Base-by-base conservation (phyloP, 305 asterid genomes). In the Fraxinus nigra region DNA sequence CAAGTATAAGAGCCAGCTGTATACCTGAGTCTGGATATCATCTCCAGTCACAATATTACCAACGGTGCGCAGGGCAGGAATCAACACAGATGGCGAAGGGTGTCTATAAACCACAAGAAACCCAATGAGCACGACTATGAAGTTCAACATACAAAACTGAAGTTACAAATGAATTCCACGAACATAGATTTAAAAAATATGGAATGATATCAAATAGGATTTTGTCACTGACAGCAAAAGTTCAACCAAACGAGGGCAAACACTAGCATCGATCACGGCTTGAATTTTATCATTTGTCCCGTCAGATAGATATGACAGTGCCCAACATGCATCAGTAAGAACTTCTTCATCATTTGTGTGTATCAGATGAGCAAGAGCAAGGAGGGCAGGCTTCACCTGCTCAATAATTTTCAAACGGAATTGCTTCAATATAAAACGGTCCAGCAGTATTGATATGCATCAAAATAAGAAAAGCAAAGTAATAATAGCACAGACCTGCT, bases 271-370 rank as follows among this genome's bases (percentile, higher is more conserved):
- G 26, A 89, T 89, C 81, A 89, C 92, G 75, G 90, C 89, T 81
- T 87, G 92, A 37, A 89, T 89, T 84, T 89, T 89, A 75, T 89
- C 92, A 86, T 87, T 87, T 24, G 87, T 78, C 65, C 92, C 92
- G 76, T 89, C 92, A 54, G 92, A 89, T 16, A 89, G 86, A 80
- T 89, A 89, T 2, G 92, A 89, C 61, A 89, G 90, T 65, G 92
- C 92, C 92, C 92, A 89, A 80, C 92, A 89, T 59, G 92, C 91
- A 83, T 89, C 92, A 11, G 92, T 89, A 11, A 89, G 89, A 77
- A 89, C 91, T 84, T 89, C 91, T 84, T 87, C 92, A 48, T 89
- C 92, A 78, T 82, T 85, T 72, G 89, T 85, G 67, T 78, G 92
- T 69, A 89, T 88, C 77, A 89, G 91, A 54, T 79, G 87, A 48